Conservation (phyloP, 345 rosid species). For the Gossypium australe region DNA sequence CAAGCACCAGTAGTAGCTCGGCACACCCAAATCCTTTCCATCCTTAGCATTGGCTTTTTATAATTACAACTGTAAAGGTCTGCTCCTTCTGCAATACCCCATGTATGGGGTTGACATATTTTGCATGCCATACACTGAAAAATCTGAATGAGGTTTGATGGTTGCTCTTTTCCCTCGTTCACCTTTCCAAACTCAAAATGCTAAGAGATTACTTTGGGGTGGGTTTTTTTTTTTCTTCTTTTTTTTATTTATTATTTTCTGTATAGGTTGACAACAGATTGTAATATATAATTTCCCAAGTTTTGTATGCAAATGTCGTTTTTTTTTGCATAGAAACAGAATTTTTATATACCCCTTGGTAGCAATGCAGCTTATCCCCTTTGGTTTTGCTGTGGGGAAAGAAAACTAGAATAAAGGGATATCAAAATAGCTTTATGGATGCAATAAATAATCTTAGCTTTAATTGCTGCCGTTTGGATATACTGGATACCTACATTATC, state of each 20-base stretch:
- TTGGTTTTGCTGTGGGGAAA: slow-evolving; percentile 5
- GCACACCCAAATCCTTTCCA: slow-evolving; percentile 33
- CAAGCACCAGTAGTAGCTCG: slow-evolving; percentile 65
- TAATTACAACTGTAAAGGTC: slow-evolving; percentile 21
- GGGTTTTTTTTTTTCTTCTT: background rate
- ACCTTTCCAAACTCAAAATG: slow-evolving; percentile 28
- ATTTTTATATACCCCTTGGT: slow-evolving; percentile 5
- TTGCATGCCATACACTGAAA: slow-evolving; percentile 25
- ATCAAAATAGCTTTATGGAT: background rate
- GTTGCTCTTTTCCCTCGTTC: slow-evolving; percentile 27
- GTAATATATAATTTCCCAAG: slow-evolving; percentile 32
- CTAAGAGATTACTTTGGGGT: slow-evolving; percentile 33
- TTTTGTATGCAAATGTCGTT: slow-evolving; percentile 24
- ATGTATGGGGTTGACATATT: slow-evolving; percentile 18
- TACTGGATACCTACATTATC: background rate
- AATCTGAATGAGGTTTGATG: slow-evolving; percentile 44
- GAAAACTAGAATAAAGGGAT: background rate
- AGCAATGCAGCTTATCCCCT: background rate
- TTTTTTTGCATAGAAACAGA: slow-evolving; percentile 9
- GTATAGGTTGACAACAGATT: slow-evolving; percentile 54
- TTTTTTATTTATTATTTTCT: slow-evolving; percentile 12
- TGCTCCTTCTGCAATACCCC: slow-evolving; percentile 24
- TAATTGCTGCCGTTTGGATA: background rate
- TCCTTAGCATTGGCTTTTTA: slow-evolving; percentile 30
- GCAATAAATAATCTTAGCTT: background rate